Conservation (phyloP, 2,329 filamentous ascomycete species). For the Cercospora zeina region DNA sequence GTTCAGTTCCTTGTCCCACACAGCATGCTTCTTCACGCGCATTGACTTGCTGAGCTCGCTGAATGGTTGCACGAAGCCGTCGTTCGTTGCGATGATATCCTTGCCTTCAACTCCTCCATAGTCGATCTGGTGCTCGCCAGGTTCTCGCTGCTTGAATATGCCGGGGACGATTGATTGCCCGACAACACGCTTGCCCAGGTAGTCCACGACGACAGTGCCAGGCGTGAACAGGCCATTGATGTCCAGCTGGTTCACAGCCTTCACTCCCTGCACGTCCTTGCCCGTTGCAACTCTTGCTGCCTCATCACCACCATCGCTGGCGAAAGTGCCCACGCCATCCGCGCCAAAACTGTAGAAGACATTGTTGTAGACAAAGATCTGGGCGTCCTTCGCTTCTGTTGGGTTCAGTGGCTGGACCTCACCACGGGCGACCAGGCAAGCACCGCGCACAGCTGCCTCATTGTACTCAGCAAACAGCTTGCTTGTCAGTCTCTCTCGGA, state of each 20-base stretch:
- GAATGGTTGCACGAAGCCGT: conserved; percentile 80
- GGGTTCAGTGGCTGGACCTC: conserved; percentile 94
- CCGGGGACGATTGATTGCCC: conserved; percentile 97
- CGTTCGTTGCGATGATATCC: conserved; percentile 87
- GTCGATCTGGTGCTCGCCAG: conserved; percentile 97
- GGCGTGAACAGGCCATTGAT: conserved; percentile 93
- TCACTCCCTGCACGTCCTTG: conserved; percentile 93
- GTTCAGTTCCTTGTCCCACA: conserved; percentile 96
- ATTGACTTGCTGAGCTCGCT: conserved; percentile 87
- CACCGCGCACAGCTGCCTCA: conserved; percentile 87
- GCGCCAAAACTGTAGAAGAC: conserved; percentile 99
- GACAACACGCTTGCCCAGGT: conserved; percentile 93
- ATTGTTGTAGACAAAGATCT: conserved; percentile 99
- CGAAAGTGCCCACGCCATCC: conserved; percentile 95
- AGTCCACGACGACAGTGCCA: conserved; percentile 94
- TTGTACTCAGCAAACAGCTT: conserved; percentile 98
- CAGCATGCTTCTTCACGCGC: conserved; percentile 88
- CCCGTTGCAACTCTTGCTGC: conserved; percentile 92
- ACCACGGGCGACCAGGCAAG: conserved; percentile 85
- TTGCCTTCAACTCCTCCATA: conserved; percentile 98
- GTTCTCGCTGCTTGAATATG: conserved; percentile 97
- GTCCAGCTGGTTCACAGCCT: conserved; percentile 93
- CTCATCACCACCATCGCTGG: conserved; percentile 93
- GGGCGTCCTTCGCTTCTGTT: conserved; percentile 85
- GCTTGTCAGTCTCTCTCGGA: conserved; percentile 87